Conservation (phyloP, 441 rosid genomes). For the Syzygium malaccense region DNA sequence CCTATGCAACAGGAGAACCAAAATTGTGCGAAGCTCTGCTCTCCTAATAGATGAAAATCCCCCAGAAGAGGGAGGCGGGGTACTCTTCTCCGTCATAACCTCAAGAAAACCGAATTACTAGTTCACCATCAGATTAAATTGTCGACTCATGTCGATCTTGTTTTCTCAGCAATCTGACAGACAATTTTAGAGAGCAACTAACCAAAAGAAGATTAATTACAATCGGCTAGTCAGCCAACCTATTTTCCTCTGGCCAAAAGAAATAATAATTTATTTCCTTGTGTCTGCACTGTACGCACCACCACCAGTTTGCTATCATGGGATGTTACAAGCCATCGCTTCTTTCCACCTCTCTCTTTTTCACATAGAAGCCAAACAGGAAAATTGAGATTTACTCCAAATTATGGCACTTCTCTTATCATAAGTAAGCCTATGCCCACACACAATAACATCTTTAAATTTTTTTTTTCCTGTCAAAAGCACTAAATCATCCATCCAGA, state of each 20-base stretch:
- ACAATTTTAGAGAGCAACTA: background rate
- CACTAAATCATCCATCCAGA: background rate
- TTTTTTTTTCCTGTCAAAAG: background rate
- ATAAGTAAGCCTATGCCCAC: background rate
- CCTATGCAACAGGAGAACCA: background rate
- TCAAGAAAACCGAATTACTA: background rate
- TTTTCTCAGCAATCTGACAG: background rate
- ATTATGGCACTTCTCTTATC: background rate
- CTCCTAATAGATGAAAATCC: background rate
- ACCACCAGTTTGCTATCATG: background rate
- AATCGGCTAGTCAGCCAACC: background rate
- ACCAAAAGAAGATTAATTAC: background rate
- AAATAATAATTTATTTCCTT: background rate
- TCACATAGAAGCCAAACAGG: background rate
- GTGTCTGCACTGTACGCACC: background rate
- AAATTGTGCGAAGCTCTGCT: background rate
- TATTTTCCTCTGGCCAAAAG: background rate
- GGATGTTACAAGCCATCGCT: background rate
- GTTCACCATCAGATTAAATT: background rate
- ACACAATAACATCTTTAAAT: background rate
- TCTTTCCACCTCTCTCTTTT: background rate
- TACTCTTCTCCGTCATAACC: background rate
- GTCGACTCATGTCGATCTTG: background rate
- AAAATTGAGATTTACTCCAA: background rate
- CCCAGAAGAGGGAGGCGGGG: background rate